Evolutionary conservation across 2,329 filamentous ascomycete genomes (phyloP).

Genomic region (Cercospora zeae-maydis): DNA sequence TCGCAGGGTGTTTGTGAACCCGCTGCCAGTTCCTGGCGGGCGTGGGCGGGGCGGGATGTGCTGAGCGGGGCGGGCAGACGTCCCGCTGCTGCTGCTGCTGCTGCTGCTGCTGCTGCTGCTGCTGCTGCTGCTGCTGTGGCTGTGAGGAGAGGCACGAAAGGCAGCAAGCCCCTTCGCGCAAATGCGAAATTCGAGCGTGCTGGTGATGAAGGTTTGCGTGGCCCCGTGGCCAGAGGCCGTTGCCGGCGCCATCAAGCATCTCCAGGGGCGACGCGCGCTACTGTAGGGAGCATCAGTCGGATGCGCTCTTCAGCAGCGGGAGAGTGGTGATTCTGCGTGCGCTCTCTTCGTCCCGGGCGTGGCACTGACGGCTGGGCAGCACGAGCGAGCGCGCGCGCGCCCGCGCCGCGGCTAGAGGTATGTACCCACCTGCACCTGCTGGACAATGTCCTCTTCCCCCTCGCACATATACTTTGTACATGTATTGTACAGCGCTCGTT

Average conservation of each 20-base stretch:
- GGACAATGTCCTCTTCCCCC: no score
- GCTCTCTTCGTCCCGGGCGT: no score
- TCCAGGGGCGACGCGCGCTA: conserved; percentile 3
- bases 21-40: not conserved
- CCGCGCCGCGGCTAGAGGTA: not conserved
- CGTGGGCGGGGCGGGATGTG: not conserved
- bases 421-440: no score
- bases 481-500: no score
- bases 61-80: not conserved
- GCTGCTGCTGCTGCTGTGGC: not conserved
- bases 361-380: not conserved
- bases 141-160: no score
- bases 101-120: not conserved
- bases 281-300: not conserved
- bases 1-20: conserved; percentile 6
- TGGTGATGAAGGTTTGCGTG: not conserved
- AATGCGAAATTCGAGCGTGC: no score
- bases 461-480: no score
- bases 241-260: not conserved
- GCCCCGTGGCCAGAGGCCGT: not conserved
- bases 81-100: not conserved
- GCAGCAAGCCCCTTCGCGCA: not conserved
- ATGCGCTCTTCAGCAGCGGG: no score
- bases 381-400: not conserved
- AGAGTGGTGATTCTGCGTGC: no score